Base-by-base conservation (phyloP, 345 rosid genomes). In the Nephelium lappaceum region DNA sequence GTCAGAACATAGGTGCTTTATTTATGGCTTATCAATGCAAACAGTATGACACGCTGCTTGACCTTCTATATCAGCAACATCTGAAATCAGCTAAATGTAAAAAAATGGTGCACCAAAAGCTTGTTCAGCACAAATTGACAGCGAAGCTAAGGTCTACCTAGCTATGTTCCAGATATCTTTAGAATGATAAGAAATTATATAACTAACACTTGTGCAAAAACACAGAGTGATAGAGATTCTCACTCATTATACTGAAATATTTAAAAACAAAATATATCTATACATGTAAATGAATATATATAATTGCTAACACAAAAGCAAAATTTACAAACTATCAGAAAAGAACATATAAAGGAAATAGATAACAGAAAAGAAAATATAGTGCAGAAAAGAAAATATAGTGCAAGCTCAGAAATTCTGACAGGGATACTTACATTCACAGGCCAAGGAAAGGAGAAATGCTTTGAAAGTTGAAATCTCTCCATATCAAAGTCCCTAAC, bases 401-500 rank as follows among this genome's bases (percentile, higher is more conserved):
- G 12, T 47, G 49, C 31, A 63, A 75, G 24, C 57, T 27, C 71
- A 39, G 21, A 47, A 64, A 19, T n/a, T 49, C 63, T 43, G 67
- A 67, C 51, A 69, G 49, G 55, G 55, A 75, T 51, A 75, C 90
- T 85, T 76, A 89, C 89, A 73, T 89, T 89, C 67, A 89, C 92
- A 3, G 90, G 89, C 92, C 92, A 89, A 19, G 86, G 84, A 67
- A 79, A 89, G 51, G 71, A 15, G 70, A 87, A 86, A 81, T 85
- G 86, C 79, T 84, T 89, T 73, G 79, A 79, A 31, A 83, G 84
- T 73, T 76, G 80, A 83, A 82, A 89, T 73, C 80, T 85, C 75
- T 89, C 90, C 90, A 89, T 85, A 73, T 87, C 92, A 61, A 89
- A 89, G 73, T 85, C 89, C 77, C 92, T 82, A 49, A 89, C 84